Conservation (phyloP, 2,329 filamentous ascomycete genomes). For the Plenodomus tracheiphilus region DNA sequence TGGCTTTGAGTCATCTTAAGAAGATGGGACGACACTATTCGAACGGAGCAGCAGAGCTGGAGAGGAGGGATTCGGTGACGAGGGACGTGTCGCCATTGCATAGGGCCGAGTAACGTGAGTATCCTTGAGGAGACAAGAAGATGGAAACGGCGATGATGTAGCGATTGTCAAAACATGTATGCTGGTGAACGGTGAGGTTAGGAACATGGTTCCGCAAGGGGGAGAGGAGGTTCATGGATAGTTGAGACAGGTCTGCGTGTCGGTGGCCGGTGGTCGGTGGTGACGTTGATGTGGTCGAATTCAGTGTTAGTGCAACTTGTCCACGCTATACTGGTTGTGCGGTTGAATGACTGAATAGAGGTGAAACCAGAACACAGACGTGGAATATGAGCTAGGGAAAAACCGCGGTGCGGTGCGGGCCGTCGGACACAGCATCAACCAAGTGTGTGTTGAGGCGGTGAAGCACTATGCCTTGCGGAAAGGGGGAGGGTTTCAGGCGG, state of each 20-base stretch:
- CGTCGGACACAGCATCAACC: no score
- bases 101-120: neutral
- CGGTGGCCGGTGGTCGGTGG: no score
- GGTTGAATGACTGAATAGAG: slow-evolving; percentile 5
- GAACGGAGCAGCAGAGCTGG: slow-evolving; percentile 14
- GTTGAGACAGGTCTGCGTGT: neutral
- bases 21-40: slow-evolving; percentile 32
- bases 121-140: neutral
- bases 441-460: no score
- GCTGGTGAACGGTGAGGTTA: neutral
- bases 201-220: neutral
- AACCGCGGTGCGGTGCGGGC: slow-evolving; percentile 25
- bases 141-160: neutral
- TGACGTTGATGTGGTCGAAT: neutral
- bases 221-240: neutral
- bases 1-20: slow-evolving; percentile 31
- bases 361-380: neutral
- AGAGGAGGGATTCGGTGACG: slow-evolving; percentile 12
- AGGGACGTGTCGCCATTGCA: slow-evolving; percentile 11
- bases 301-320: slow-evolving; percentile 2
- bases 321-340: no score
- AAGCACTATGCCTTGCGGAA: no score
- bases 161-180: neutral
- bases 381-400: slow-evolving; percentile 1
- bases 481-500: no score